Evolutionary conservation across 306 rosid species (phyloP), one percentile per base, ranked within the genome.

Genomic region (Vigna mungo): DNA sequence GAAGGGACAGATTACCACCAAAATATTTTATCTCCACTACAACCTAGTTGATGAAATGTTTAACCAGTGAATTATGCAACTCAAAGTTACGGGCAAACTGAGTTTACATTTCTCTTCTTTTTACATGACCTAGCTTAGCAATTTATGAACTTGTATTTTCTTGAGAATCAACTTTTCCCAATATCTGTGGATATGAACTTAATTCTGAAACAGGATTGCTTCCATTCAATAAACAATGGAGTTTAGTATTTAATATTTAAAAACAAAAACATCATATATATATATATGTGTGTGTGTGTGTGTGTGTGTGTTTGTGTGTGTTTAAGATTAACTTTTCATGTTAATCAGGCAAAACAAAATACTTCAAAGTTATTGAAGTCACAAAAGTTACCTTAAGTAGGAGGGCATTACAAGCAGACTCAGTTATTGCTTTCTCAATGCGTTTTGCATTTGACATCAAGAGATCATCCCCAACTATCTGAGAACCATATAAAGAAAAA

Each of bases 401-500:
- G 82, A 95, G 89, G 74, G 96, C 90, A 87, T 95, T 87, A 80
- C 99, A 92, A 4, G 97, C 88, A 52, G 86, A 79, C 71, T 90
- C 97, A 8, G 46, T 75, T 84, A 92, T 88, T 77, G 97, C 99
- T 82, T 80, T 87, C 83, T 95, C 89, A 47, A 92, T 85, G 71
- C 97, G 92, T 78, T 88, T 88, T 84, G 88, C 74, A 89, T 90
- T 95, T 54, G 98, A 95, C 88, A 90, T 89, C 72, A 95, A 82
- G 74, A 92, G 86, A 87, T 89, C 97, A 85, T 85, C 95, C 82
- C 98, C 98, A 27, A 90, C 92, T 41, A 92, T 96, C 98, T 95
- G 90, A 82, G 73, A 81, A 87, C 53, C 87, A 85, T 67, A 68
- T 47, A 70, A 61, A 34, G 74, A 48, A 58, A 36, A 58, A 86